Conservation (phyloP, 106 monocot genomes). For the Apostasia ramifera region DNA sequence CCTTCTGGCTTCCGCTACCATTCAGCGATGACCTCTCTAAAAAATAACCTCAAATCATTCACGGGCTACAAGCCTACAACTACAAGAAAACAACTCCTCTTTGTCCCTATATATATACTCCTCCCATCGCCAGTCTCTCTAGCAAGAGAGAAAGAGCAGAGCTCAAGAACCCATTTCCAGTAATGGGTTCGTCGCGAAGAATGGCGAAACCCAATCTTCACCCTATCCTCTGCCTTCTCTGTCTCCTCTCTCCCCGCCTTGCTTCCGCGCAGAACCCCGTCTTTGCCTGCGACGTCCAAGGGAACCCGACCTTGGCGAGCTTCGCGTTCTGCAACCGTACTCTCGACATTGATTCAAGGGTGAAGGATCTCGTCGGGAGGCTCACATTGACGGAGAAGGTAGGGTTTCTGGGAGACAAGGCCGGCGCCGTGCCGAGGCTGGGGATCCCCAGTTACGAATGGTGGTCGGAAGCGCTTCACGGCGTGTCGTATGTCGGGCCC, state of each 20-base stretch:
- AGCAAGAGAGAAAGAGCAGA: neutral
- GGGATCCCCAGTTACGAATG: conserved; percentile 72
- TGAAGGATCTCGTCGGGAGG: conserved; percentile 40
- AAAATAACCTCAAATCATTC: too few species aligned
- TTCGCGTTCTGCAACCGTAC: conserved; percentile 50
- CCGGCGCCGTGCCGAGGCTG: conserved; percentile 36
- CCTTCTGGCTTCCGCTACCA: too few species aligned
- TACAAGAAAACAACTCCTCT: too few species aligned
- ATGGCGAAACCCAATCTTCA: conserved; percentile 1
- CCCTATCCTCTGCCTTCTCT: conserved; percentile 1
- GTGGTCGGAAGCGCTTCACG: conserved; percentile 87
- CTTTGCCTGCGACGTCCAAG: conserved; percentile 48
- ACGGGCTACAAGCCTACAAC: too few species aligned
- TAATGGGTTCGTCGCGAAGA: neutral
- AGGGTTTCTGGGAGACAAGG: conserved; percentile 49
- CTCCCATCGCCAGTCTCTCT: too few species aligned
- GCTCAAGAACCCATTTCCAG: neutral
- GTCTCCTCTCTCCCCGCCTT: neutral
- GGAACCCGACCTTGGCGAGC: conserved; percentile 21
- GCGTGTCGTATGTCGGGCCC: conserved; percentile 62
- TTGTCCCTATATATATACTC: too few species aligned
- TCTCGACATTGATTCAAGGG: conserved; percentile 16
- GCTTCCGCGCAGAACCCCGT: conserved; percentile 27
- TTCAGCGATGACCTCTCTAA: too few species aligned
- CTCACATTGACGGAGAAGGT: conserved; percentile 59